Evolutionary conservation across 2,329 filamentous ascomycete genomes (phyloP).

Genomic region (Calcarisporium arbuscula): DNA sequence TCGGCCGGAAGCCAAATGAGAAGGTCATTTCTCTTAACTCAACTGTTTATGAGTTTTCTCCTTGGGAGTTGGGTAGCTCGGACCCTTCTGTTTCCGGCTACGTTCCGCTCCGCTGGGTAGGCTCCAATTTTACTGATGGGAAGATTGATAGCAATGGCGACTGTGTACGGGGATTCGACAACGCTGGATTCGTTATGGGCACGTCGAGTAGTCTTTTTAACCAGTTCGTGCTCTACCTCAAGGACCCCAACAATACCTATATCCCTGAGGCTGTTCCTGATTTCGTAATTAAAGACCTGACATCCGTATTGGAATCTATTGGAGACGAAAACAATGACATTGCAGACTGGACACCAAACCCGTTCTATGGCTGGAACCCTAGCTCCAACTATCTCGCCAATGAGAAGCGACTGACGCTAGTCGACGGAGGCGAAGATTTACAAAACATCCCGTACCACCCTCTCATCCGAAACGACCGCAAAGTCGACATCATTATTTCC

Average conservation of each 20-base stretch:
- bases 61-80: constrained; percentile 71
- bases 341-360: constrained; percentile 70
- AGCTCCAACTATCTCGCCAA: constrained; percentile 51
- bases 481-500: constrained; percentile 75
- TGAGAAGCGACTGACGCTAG: constrained; percentile 55
- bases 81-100: constrained; percentile 69
- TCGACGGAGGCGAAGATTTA: constrained; percentile 71
- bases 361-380: constrained; percentile 62
- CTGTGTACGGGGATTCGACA: constrained; percentile 78
- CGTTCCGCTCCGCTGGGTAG: constrained; percentile 62
- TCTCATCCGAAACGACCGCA: constrained; percentile 64
- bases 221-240: constrained; percentile 55
- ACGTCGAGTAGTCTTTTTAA: constrained; percentile 85
- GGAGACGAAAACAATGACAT: constrained; percentile 62
- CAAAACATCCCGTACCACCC: constrained; percentile 78
- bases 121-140: constrained; percentile 65
- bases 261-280: no score
- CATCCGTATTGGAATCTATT: constrained; percentile 45
- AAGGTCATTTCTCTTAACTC: constrained; percentile 60
- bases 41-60: constrained; percentile 72
- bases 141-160: constrained; percentile 44
- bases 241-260: constrained; percentile 28
- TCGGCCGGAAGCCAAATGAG: constrained; percentile 59
- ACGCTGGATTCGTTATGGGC: constrained; percentile 76
- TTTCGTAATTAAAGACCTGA: constrained; percentile 45